Evolutionary conservation across 2,329 filamentous ascomycete genomes (phyloP).

Genomic region (Penicillium sp.): DNA sequence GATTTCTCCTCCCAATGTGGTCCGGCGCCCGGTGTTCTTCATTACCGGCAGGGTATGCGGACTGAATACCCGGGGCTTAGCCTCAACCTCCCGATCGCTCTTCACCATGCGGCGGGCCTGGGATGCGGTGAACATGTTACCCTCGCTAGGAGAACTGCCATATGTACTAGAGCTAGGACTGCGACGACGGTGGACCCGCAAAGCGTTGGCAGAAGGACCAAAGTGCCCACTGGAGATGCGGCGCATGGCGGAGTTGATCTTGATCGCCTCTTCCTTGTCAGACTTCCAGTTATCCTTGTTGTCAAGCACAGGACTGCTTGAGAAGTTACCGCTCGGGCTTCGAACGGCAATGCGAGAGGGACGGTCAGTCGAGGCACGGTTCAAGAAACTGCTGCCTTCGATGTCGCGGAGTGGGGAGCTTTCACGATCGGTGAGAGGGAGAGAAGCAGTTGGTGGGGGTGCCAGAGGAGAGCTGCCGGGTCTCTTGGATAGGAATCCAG

Average conservation of each 20-base stretch:
- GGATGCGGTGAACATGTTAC: constrained; percentile 62
- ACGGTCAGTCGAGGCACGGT: constrained; percentile 47
- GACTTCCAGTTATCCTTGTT: constrained; percentile 50
- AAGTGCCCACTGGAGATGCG: constrained; percentile 51
- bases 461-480: constrained; percentile 64
- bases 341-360: constrained; percentile 41
- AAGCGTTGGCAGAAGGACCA: constrained; percentile 37
- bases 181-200: constrained; percentile 54
- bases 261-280: constrained; percentile 54
- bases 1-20: constrained; percentile 44
- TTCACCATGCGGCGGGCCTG: constrained; percentile 68
- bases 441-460: constrained; percentile 57
- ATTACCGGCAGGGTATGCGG: constrained; percentile 61
- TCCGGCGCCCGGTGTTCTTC: constrained; percentile 51
- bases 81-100: constrained; percentile 58
- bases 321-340: constrained; percentile 39
- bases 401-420: constrained; percentile 57
- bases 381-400: constrained; percentile 50
- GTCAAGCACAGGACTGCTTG: constrained; percentile 44
- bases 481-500: constrained; percentile 79
- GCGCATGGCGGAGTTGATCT: constrained; percentile 58
- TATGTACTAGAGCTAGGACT: constrained; percentile 54
- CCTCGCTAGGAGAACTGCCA: constrained; percentile 58
- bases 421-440: constrained; percentile 61
- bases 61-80: constrained; percentile 59